phyloP scores from a whole-genome alignment of 257 asterid genomes.

The Cordia subcordata region DNA sequence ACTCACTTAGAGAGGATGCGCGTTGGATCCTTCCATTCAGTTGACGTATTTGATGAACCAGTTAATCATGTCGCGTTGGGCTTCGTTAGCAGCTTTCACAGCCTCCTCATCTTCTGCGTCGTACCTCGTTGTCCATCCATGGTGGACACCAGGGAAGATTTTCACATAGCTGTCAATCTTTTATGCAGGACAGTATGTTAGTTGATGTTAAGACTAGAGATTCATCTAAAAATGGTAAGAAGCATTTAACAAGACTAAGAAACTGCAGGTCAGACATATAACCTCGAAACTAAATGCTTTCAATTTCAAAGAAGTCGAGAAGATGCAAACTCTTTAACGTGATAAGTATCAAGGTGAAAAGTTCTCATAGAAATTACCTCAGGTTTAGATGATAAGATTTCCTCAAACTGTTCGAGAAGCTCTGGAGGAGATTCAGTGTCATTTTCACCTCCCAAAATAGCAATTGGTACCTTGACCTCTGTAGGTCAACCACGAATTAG shows the following conservation, averaged over 20 bases:
- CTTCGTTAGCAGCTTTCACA: constrained; percentile 50
- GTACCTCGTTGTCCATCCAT: constrained; percentile 63
- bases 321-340: not conserved
- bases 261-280: not conserved
- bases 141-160: constrained; percentile 40
- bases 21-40: constrained; percentile 6
- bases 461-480: constrained; percentile 51
- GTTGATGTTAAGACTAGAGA: too few species aligned
- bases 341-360: too few species aligned
- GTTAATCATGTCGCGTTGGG: constrained; percentile 38
- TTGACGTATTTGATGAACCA: constrained; percentile 45
- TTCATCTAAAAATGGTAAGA: not conserved
- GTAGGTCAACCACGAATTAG: constrained; percentile 10
- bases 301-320: not conserved
- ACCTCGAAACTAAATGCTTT: not conserved
- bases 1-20: not conserved
- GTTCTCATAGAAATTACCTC: constrained; percentile 31
- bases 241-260: not conserved
- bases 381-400: constrained; percentile 36
- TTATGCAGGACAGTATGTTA: not conserved
- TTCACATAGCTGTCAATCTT: constrained; percentile 47
- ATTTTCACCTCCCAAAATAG: constrained; percentile 56
- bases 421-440: constrained; percentile 43
- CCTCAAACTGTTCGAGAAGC: constrained; percentile 42
- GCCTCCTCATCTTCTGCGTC: constrained; percentile 33